phyloP scores from a whole-genome alignment of 768 basidiomycete species.

The Boletus rufocinnamomeus region DNA sequence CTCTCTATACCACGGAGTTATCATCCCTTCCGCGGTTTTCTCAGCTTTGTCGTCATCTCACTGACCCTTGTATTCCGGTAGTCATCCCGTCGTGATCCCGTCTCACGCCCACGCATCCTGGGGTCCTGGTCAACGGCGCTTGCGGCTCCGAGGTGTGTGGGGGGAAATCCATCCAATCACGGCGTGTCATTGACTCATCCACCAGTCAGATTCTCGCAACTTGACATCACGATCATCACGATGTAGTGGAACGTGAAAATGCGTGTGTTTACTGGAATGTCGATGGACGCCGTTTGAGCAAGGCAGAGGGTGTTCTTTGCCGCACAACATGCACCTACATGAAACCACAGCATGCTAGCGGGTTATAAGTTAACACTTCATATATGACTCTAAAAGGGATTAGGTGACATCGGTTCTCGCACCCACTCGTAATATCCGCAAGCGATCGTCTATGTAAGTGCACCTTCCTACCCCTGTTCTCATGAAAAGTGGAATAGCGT shows the following conservation, averaged over 20 bases:
- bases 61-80: background rate
- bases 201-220: background rate
- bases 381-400: background rate
- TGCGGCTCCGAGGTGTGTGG: background rate
- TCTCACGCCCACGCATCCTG: background rate
- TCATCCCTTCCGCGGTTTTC: background rate
- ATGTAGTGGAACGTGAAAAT: background rate
- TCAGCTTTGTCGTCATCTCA: background rate
- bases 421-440: background rate
- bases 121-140: background rate
- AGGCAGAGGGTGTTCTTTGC: background rate
- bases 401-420: background rate
- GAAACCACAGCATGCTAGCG: background rate
- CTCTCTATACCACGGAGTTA: background rate
- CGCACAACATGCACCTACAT: background rate
- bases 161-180: background rate
- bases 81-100: background rate
- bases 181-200: background rate
- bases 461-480: background rate
- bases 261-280: background rate
- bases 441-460: background rate
- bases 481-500: background rate
- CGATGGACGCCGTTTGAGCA: background rate
- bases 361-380: background rate
- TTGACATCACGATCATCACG: too few species aligned